Evolutionary conservation across 306 rosid species (phyloP), one percentile per base, ranked within the genome.

Genomic region (Acmispon strigosus): DNA sequence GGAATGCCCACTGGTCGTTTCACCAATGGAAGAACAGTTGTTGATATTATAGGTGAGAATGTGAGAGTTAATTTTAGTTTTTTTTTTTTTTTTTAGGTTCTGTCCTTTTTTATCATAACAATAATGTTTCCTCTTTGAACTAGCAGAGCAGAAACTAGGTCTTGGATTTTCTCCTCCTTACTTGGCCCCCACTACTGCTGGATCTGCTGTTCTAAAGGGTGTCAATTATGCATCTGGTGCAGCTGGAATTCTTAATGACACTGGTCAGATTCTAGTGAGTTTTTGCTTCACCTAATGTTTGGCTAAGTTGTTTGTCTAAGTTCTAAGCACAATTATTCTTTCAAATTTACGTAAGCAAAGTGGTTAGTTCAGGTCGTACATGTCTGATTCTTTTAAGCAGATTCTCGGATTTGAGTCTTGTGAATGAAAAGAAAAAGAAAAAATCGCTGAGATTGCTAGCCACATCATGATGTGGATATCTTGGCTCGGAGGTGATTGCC

Each of bases 191-290:
- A 63, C 88, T 37, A 86, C 89, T 16, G 2, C 54, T 3, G 96
- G 96, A 72, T 10, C 68, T 0, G 69, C 47, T 24, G 14, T 86
- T 82, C 80, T 86, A 54, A 61, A 60, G 52, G 97, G 96, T 52
- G 90, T 85, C 49, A 91, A 88, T 73, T 91, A 86, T 78, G 97
- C 92, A 59, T 91, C 96, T 32, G 96, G 87, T 34, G 87, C 85
- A 22, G 80, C 81, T 69, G 92, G 96, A 58, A 85, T 91, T 84
- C 85, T 88, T 5, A 91, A 91, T 48, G 4, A 60, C 20, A 76
- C 90, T 8, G 97, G 96, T 15, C 29, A 60, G 10, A 22, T 83
- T 49, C 86, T 83, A 69, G 97, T 83, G 78, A 86, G 71, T 67
- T 86, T 72, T 10, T 78, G 18, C 43, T 59, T 32, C 48, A 61